Base-by-base conservation (phyloP, 2,329 filamentous ascomycete species). In the Massarina eburnea region DNA sequence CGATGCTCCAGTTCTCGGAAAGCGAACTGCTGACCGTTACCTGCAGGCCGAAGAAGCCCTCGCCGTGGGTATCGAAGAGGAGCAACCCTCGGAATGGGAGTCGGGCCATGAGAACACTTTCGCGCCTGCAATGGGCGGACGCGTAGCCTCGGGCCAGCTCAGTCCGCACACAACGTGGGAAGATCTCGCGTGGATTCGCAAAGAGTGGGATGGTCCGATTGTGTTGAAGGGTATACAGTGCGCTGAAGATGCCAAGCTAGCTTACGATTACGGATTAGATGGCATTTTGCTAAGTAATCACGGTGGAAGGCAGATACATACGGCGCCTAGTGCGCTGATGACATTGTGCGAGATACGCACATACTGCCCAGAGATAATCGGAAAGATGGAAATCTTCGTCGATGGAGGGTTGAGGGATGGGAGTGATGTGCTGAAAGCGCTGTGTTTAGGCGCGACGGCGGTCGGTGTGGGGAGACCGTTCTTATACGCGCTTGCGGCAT, bases 91-190 rank as follows among this genome's bases (percentile, higher is more conserved):
- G 55, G 65, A 37, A 75, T 81, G 52, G 82, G 82, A 24, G 75
- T 76, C 2, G 73, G 80, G 9, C 57, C 83, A 44, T 76, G 80
- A 17, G 61, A 83, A 43, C 70, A 79, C 48, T 78, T 84, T 76
- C 78, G 80, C 9, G 60, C 69, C 22, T 80, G 80, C 67, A 76
- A 86, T 58, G 82, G 84, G 60, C 58, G 80, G 21, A 70, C 74
- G 63, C 4, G 50, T 52, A 6, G 52, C 60, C 26, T 35, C 57
- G 34, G 53, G 71, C 36, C 57, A 67, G 29, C 21, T 68, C 12
- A 68, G 59, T 15, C 68, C 80, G 3, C 74, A 76, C 15, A 70
- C 83, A 12, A 76, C 80, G 61, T 55, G 71, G 74, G 61, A 70
- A 10, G 75, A 84, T 47, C 55, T 76, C 10, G 49, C 58, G 4